Percentiles rank a stretch among this genome's conserved stretches.
phyloP scores from a whole-genome alignment of 495 filamentous ascomycete species.

The Penicillium coffeae region DNA sequence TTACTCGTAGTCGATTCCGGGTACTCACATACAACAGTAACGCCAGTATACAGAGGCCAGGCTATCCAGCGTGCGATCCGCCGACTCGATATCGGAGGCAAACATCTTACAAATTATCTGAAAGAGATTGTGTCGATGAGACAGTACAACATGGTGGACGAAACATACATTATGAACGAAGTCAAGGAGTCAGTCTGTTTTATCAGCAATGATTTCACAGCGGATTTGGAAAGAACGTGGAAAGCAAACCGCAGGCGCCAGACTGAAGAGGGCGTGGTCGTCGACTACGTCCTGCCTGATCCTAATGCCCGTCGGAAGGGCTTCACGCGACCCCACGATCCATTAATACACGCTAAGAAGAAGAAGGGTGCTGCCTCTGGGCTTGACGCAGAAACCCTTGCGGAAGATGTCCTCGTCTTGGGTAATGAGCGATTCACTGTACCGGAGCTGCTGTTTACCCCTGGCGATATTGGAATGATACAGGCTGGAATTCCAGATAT shows the following conservation, averaged over 20 bases:
- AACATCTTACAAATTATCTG: slow-evolving; percentile 90
- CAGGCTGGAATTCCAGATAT: slow-evolving; percentile 79
- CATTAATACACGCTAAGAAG: slow-evolving; percentile 54
- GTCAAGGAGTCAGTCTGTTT: slow-evolving; percentile 91
- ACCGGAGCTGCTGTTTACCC: slow-evolving; percentile 85
- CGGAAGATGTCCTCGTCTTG: slow-evolving; percentile 80
- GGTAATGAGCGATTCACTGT: slow-evolving; percentile 90
- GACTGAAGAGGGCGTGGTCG: slow-evolving; percentile 65
- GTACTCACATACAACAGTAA: slow-evolving; percentile 91
- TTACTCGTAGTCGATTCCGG: slow-evolving; percentile 85
- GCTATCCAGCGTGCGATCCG: slow-evolving; percentile 79
- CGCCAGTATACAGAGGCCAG: slow-evolving; percentile 75
- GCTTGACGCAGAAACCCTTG: slow-evolving; percentile 49
- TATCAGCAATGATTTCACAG: slow-evolving; percentile 70
- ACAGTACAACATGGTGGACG: slow-evolving; percentile 92
- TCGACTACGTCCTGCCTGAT: slow-evolving; percentile 92
- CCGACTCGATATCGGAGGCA: slow-evolving; percentile 86
- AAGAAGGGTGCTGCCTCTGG: slow-evolving; percentile 51
- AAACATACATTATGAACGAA: slow-evolving; percentile 87
- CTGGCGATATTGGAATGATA: slow-evolving; percentile 79
- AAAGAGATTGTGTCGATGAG: slow-evolving; percentile 85
- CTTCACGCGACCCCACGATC: slow-evolving; percentile 71
- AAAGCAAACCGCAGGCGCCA: slow-evolving; percentile 63
- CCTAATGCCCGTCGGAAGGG: slow-evolving; percentile 75
- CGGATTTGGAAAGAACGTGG: slow-evolving; percentile 79